Base-by-base conservation (phyloP, 2,329 filamentous ascomycete species). In the Fusarium tuaranense region DNA sequence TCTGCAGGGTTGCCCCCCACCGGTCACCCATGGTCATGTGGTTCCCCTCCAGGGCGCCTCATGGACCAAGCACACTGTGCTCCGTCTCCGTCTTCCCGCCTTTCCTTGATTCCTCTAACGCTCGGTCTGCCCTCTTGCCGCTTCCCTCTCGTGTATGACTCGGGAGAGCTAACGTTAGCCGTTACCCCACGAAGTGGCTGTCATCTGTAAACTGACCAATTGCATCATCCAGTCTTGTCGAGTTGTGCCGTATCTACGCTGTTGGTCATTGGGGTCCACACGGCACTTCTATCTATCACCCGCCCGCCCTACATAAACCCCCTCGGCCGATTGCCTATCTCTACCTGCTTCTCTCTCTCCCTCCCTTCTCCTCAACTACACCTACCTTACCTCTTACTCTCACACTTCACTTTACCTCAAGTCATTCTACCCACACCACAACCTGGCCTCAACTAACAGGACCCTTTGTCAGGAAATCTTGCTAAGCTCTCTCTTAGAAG, bases 381-480 rank as follows among this genome's bases (percentile, higher is more conserved):
- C n/a, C 46, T 44, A 58, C 32, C 32, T 27, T 32, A 32, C 41
- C 32, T 55, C 44, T 27, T 30, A 68, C 68, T 63, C 30, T 62
- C 44, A 65, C 51, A 57, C 58, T 25, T 67, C 55, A 57, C 34
- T 65, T 60, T 48, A 65, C 44, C 68, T 70, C 55, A 46, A 65
- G 39, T 70, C 62, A 53, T 62, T 66, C 59, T 55, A 41, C 18
- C 25, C 32, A 51, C 57, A 69, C 16, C 38, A 46, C 57, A 69
- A 62, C 41, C 60, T 70, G 74, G 68, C 73, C 67, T 71, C 70
- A 75, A 75, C 72, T 72, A 66, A 76, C 69, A 74, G 64, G 67
- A 72, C 69, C 66, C 69, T 70, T 60, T 44, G 67, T 76, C 67
- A 78, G 76, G 69, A 76, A 69, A 67, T 76, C 77, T 78, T 75